Conservation (phyloP, 139 green algal species). For the Chlamydomonas incerta region DNA sequence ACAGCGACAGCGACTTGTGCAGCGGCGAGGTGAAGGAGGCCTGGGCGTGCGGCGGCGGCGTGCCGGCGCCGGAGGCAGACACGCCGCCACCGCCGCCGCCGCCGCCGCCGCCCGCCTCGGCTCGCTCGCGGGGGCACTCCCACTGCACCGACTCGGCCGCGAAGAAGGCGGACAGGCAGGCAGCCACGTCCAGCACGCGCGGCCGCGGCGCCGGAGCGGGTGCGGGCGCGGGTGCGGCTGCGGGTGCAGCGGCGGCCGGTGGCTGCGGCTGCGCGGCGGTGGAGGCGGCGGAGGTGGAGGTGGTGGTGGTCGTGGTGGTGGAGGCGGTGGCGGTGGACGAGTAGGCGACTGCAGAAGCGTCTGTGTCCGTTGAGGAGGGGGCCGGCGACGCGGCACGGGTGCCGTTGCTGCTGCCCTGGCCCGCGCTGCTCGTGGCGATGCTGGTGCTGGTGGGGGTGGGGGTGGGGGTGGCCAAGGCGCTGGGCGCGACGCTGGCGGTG, state of each 20-base stretch:
- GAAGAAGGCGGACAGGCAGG: slow-evolving; percentile 68
- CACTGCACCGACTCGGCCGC: slow-evolving; percentile 58
- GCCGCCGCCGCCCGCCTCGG: background rate
- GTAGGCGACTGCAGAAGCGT: background rate
- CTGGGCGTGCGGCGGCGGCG: too few species aligned
- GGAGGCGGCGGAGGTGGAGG: too few species aligned
- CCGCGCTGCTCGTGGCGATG: too few species aligned
- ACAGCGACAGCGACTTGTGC: background rate
- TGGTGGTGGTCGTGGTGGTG: too few species aligned
- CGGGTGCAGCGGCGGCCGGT: background rate
- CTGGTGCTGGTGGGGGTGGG: too few species aligned
- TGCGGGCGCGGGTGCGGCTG: background rate
- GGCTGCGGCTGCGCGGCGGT: too few species aligned
- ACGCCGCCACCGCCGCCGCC: background rate
- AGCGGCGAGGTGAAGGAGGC: too few species aligned
- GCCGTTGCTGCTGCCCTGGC: too few species aligned
- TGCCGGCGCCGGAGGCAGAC: too few species aligned
- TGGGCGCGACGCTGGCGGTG: too few species aligned
- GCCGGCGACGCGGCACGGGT: background rate
- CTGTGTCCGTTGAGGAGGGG: background rate
- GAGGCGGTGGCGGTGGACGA: too few species aligned
- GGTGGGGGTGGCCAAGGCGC: too few species aligned
- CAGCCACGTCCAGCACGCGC: slow-evolving; percentile 23
- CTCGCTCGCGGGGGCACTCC: slow-evolving; percentile 62
- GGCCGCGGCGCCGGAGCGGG: background rate